Base-by-base conservation (phyloP, 1,284 basidiomycete genomes). In the Fistulinella cinereoalba region DNA sequence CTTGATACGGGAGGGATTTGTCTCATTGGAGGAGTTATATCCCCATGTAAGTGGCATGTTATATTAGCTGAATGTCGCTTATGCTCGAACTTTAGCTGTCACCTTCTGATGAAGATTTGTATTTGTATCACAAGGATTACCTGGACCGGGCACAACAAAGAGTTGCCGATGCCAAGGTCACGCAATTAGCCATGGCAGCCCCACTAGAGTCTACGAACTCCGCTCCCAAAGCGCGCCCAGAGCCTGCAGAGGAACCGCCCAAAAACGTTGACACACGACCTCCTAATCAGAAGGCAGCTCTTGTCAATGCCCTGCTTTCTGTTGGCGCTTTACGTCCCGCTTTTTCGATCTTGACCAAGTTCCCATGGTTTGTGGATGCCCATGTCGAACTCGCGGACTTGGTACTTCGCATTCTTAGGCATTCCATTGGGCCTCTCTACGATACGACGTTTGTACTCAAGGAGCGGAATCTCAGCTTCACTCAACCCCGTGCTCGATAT, bases 101-200 rank as follows among this genome's bases (percentile, higher is more conserved):
- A 11, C 92, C 92, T 0, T 66, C 71, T 36, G 92, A 95, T 52
- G 76, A 75, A 22, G 82, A 83, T 23, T 89, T 96, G 88, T 76
- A 77, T 22, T 71, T 72, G 38, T 75, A 85, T 23, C 77, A 78
- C 47, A 75, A 81, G 49, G 79, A 85, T 46, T 94, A 94, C 66
- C 60, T 83, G 27, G 74, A 76, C 3, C 77, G 80, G 39, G 78
- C 92, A 34, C 74, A 85, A 32, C 71, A 80, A 55, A 80, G 82
- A 46, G 82, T 85, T 44, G 73, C 76, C 18, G 81, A 71, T 37
- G 88, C 81, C 9, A 87, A 85, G 50, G 73, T 80, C 47, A 97
- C 90, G 57, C 87, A 90, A 28, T 73, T 95, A 16, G 87, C 92
- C 0, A 88, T 92, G 80, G 92, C 95, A 16, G 93, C 91, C 1